Evolutionary conservation across 441 rosid species (phyloP), one percentile per base, ranked within the genome.

Genomic region (Corymbia calophylla): DNA sequence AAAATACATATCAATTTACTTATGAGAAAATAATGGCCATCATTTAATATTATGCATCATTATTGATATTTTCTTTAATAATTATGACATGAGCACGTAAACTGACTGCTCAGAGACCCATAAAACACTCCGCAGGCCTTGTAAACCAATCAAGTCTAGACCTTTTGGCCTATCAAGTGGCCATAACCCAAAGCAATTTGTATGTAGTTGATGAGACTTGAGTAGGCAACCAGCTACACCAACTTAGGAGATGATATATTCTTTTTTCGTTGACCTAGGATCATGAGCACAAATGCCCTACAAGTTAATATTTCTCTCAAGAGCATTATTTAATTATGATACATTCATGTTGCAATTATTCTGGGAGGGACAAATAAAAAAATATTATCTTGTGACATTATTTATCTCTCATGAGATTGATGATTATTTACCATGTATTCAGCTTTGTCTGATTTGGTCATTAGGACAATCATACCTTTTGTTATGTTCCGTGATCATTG

Each of bases 51-150:
- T 39, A 23, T 6, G 82, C 3, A 39, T 39, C 5, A 7, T 48
- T 39, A 11, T 21, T 3, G 12, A 73, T 39, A 73, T 21, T 39
- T 73, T 23, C 9, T 39, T 73, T 11, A 21, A 73, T 39, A 66
- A 66, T 19, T 6, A 6, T 1, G 1, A 31, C 11, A 39, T 8
- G 1, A 73, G 82, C 0, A 3, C 5, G 2, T 8, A 21, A 9
- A 68, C 25, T 0, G 25, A 32, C 44, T 32, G 9, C 25, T 32
- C 9, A 6, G 3, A 32, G 25, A 25, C 5, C 14, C 3, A 1
- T 73, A 39, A 35, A 39, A 73, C 14, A 10, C 2, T 25, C 1
- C 3, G 5, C 29, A 39, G 21, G 17, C 29, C 25, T 0, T 21
- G 1, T 21, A 73, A 32, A 39, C 29, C 5, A 0, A 73, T 39